A percentile compares a stretch with the other conserved stretches of the same genome.
phyloP scores from a whole-genome alignment of 192 early-diverging fungal species.

The Linnemannia exigua region DNA sequence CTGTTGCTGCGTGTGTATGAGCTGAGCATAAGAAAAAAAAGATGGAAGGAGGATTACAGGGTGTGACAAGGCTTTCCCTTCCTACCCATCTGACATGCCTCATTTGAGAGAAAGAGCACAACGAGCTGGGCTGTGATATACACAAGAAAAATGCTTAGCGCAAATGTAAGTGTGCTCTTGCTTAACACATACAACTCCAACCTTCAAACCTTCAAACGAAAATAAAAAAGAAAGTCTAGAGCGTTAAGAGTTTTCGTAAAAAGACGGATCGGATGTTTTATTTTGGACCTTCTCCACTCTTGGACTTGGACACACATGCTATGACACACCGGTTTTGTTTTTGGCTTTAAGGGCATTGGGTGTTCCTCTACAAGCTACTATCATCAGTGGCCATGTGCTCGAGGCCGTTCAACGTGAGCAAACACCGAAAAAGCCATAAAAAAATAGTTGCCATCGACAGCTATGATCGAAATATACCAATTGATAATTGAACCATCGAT shows the following conservation, averaged over 20 bases:
- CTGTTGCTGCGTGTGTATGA: conserved; percentile 1
- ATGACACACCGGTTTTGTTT: background rate
- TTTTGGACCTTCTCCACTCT: background rate
- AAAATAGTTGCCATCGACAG: no score
- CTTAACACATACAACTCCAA: background rate
- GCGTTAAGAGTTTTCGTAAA: background rate
- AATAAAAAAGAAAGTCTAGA: conserved; percentile 3
- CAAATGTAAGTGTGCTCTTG: background rate
- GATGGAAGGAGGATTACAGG: background rate
- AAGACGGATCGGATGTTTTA: background rate
- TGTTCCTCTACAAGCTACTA: background rate
- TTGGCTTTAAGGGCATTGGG: background rate
- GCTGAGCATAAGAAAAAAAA: background rate
- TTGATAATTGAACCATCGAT: background rate
- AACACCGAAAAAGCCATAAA: no score
- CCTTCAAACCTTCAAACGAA: background rate
- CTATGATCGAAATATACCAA: background rate
- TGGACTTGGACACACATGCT: background rate
- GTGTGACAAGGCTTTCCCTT: conserved; percentile 1
- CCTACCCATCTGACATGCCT: background rate
- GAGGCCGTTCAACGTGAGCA: no score
- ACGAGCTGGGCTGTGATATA: background rate
- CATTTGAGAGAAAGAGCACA: background rate
- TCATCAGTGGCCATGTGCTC: background rate
- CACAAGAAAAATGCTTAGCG: background rate